These are phyloP conservation scores for Crithidia acanthocephali DNA, from an alignment of 208 protist species.

Conservation along the genomic window DNA sequence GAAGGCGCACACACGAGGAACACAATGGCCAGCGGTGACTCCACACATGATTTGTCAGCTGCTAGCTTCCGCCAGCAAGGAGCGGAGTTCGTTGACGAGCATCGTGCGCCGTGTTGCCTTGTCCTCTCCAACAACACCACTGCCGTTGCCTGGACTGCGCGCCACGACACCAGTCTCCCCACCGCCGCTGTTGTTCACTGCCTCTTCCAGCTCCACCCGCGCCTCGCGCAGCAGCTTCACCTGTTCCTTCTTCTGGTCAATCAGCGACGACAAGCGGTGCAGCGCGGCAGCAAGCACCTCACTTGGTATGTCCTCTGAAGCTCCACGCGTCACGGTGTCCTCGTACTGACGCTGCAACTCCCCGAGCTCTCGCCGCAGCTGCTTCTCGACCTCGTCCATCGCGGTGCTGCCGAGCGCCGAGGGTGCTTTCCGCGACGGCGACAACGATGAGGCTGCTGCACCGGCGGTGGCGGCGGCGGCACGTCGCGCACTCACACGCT, in stretches of 20 bases:
- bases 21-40: no score
- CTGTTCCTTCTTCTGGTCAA: constrained; percentile 86
- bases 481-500: neutral
- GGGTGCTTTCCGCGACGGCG: neutral
- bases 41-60: no score
- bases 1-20: no score
- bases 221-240: constrained; percentile 72
- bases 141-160: neutral
- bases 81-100: constrained; percentile 85
- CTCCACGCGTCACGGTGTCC: constrained; percentile 56
- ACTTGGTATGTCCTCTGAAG: constrained; percentile 53
- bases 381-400: constrained; percentile 56
- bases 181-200: neutral
- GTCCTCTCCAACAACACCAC: constrained; percentile 19
- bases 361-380: constrained; percentile 72
- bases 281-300: constrained; percentile 64
- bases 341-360: constrained; percentile 79
- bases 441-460: no score
- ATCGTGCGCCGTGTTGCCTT: constrained; percentile 67
- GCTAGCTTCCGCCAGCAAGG: constrained; percentile 56
- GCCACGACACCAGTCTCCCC: neutral
- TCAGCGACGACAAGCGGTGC: constrained; percentile 56
- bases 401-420: neutral
- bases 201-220: constrained; percentile 45
- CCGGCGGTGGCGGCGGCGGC: neutral